Evolutionary conservation across 23 red algal genomes (phyloP), one percentile per base, ranked within the genome.

Genomic region (Porphyridium purpureum): DNA sequence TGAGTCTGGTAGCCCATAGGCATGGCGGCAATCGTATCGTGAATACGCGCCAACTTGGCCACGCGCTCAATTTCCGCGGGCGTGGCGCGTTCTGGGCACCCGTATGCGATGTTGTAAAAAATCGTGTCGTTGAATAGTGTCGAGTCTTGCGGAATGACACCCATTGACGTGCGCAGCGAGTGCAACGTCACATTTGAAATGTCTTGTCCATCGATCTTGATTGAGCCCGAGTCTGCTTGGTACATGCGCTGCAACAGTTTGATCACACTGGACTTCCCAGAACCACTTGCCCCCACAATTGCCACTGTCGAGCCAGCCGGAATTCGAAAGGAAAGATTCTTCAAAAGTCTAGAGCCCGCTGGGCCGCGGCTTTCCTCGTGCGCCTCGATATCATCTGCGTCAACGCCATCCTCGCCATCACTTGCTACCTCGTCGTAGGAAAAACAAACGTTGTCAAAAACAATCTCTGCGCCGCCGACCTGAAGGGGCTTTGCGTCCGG

Each of bases 41-140:
- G 71, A 22, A 98, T 74, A 17, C 76, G 69, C n/a, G 79, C 90
- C 27, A 78, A 60, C 34, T 70, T 67, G 0, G 90, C 90, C 4
- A 80, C 90, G 23, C 49, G 70, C 11, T 80, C 66, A 8, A 98
- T 80, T 31, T 98, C 70, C 57, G 70, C 68, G 35, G 57, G 36
- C 3, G 72, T 74, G 8, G 90, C 80, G 15, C 58, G 52, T n/a
- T n/a, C n/a, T 11, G 38, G 38, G 5, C 47, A 47, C 32, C 73
- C 90, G 57, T 98, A 98, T n/a, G 72, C 65, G 27, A 98, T 98
- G 31, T 98, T 98, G 58, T 81, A 98, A 21, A 59, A 72, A 33
- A 98, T 81, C 9, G 90, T 86, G 54, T 98, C 90, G 75, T 76
- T 76, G 32, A 62, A 84, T 3, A 84, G 42, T 24, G 58, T 34